Evolutionary conservation across 1,284 basidiomycete genomes (phyloP), one percentile per base, ranked within the genome.

Genomic region (Leccinum fallax): DNA sequence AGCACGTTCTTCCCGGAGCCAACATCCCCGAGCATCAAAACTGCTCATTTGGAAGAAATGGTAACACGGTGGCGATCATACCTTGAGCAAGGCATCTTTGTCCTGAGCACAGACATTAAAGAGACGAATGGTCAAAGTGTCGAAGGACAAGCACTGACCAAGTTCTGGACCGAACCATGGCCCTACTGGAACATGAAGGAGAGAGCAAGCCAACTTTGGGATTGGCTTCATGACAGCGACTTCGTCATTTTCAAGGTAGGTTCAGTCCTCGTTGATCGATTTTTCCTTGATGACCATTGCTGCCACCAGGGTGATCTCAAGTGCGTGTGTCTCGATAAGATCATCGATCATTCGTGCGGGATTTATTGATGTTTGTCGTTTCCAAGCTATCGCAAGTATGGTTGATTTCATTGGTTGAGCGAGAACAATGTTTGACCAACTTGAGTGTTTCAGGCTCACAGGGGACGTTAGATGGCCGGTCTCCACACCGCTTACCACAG

Each of bases 161-260:
- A 88, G 65, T 96, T 95, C 74, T 97, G 95, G 95, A 95, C 93
- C 0, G 84, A 83, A 11, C 89, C 92, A 2, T 86, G 84, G 74
- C 87, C 93, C 9, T 97, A 93, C 73, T 94, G 92, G 85, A 83
- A 93, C 68, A 84, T 97, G 83, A 79, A 85, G 52, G 76, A 76
- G 7, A 78, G 80, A 19, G 90, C 88, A 2, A 84, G 85, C 0
- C 79, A 78, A 24, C 76, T 97, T 9, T 85, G 88, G 70, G 69
- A 77, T 2, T 79, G 82, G 59, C 76, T 99, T 57, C 79, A 81
- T 58, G 79, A 79, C 46, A 90, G 92, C 63, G 85, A 84, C 11
- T 79, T 99, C 13, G 95, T 98, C 5, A 85, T 99, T 61, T 97
- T 98, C 82, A 99, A 98, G 82, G 89, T 85, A 55, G 34, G 76